Evolutionary conservation across 371 early-diverging fungal genomes (phyloP).

Genomic region (Zopfochytrium polystomum): DNA sequence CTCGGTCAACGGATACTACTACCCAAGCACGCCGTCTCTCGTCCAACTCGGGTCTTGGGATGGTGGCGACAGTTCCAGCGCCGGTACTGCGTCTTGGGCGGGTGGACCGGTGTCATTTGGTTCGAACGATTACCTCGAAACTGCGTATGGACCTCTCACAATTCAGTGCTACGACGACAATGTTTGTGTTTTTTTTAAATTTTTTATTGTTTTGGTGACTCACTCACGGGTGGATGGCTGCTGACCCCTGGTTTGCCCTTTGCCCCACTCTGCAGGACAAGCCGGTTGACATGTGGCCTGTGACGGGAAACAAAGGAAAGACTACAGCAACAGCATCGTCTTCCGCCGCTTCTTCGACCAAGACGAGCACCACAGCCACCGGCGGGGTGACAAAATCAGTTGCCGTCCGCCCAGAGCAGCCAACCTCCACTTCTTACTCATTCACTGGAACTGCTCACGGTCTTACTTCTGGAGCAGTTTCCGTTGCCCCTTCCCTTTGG

Average conservation of each 20-base stretch:
- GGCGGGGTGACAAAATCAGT: no score
- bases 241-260: neutral
- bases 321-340: neutral
- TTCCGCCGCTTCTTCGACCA: no score
- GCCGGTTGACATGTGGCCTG: constrained; percentile 12
- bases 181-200: no score
- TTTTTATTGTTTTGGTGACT: no score
- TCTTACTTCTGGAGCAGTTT: no score
- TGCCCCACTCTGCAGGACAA: constrained; percentile 1
- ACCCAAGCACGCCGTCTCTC: constrained; percentile 52
- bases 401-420: no score
- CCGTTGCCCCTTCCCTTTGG: no score
- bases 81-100: constrained; percentile 63
- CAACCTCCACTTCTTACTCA: no score
- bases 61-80: constrained; percentile 51
- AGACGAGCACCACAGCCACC: no score
- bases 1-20: constrained; percentile 19
- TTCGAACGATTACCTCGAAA: constrained; percentile 1
- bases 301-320: neutral
- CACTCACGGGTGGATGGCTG: neutral
- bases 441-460: no score
- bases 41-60: constrained; percentile 68
- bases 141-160: constrained; percentile 10
- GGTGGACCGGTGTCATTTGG: constrained; percentile 48
- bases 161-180: constrained; percentile 18